Evolutionary conservation across 169 alveolate genomes (phyloP), one percentile per base, ranked within the genome.

Genomic region (Hepatocystis sp.): DNA sequence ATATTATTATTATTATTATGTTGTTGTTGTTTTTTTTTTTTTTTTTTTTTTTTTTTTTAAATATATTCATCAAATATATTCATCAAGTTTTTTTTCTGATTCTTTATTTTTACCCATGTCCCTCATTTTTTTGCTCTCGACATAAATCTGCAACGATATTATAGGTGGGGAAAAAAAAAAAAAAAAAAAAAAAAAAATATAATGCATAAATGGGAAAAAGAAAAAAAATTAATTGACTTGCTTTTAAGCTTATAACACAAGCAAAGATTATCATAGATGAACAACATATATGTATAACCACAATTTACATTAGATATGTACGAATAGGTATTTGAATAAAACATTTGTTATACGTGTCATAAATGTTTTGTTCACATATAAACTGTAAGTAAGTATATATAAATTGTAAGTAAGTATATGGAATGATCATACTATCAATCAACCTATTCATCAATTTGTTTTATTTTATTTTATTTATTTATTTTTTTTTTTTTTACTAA

Each of bases 101-200:
- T n/a, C n/a, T n/a, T n/a, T n/a, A n/a, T n/a, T n/a, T n/a, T n/a
- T 34, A 51, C 42, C 19, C 17, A 28, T 10, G 28, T 71, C 67
- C 65, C 66, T 71, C 86, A 55, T 71, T 71, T 71, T 71, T 56
- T 27, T 42, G 67, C 86, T 55, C 49, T 55, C 86, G 44, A 25
- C 21, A 25, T 71, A 61, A 11, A 71, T 8, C 86, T 71, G 30
- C 19, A 71, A 56, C 8, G 47, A n/a, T n/a, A n/a, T n/a, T n/a
- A n/a, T n/a, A n/a, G n/a, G n/a, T n/a, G n/a, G n/a, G n/a, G n/a
- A n/a, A n/a, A n/a, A n/a, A n/a, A n/a, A n/a, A n/a, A n/a, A n/a
- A n/a, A n/a, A n/a, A n/a, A n/a, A 47, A 19, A 55, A 56, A 44
- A 13, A 39, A 40, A 42, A 49, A 47, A 66, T 10, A 27, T 15